Evolutionary conservation across 2,329 filamentous ascomycete genomes (phyloP), one percentile per base, ranked within the genome.

Genomic region (Triangularia setosa): DNA sequence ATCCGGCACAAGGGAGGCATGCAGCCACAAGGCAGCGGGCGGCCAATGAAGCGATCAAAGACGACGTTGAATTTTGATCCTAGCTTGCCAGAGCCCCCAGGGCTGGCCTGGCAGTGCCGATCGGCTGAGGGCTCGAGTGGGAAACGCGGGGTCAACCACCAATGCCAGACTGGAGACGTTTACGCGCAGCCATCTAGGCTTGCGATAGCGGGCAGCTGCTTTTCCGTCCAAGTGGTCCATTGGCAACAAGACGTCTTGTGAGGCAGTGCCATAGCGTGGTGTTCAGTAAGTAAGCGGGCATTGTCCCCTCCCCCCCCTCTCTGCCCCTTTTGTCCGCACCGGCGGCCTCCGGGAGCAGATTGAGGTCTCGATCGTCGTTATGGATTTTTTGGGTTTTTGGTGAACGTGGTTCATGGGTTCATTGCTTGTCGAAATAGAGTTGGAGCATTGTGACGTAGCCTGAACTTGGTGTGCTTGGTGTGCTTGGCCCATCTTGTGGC

Each of bases 381-480:
- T 48, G 40, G 40, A 1, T 48, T 21, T 48, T n/a, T 48, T n/a
- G n/a, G 7, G 27, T 30, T 21, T 8, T 48, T 23, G 3, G 16
- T n/a, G 35, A 14, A 48, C 11, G n/a, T 40, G 35, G 35, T 24
- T 24, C 16, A 28, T 27, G 9, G 30, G 52, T 55, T 55, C 12
- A 21, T 48, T n/a, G 16, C 55, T 18, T 63, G 67, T 68, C 58
- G 54, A 67, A 68, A 63, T 68, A 68, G 60, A 67, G 67, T 67
- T 68, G 63, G 61, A 53, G 67, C 61, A 65, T 35, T 64, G 67
- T 65, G 67, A 65, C 63, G 63, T 67, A 65, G 65, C 58, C 58
- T 25, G 40, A 66, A 54, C 63, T 65, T 60, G 61, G 12, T 33
- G 27, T 33, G 30, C 30, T 12, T 33, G 30, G 30, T 33, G 30